Base-by-base conservation (phyloP, 129 eudicot genomes). In the Flaveria ramosissima region DNA sequence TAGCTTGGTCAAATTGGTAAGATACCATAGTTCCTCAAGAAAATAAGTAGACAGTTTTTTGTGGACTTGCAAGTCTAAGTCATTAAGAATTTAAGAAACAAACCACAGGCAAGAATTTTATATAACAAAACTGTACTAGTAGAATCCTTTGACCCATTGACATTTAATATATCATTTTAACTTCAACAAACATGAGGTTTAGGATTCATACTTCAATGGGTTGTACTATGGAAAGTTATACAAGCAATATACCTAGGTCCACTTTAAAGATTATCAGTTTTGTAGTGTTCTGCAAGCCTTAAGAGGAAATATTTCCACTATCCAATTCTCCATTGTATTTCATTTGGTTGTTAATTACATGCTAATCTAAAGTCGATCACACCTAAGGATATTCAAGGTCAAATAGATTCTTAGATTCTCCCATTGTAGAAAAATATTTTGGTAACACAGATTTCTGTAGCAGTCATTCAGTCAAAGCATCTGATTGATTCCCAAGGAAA, bases 321-420 rank as follows among this genome's bases (percentile, higher is more conserved):
- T 57, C 23, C 39, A 64, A 72, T 19, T 57, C 77, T 57, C n/a
- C 39, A 64, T 79, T 27, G 75, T 53, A 26, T 46, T 53, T 17
- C 79, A 67, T 64, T 73, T 73, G 63, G 39, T 79, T 72, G 77
- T 57, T 73, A 65, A 56, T 67, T 66, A 46, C 69, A 65, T 17
- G 41, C 12, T 65, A 72, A 59, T 24, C 26, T 47, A 15, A 71
- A 70, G 36, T 70, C 42, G 12, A 70, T 20, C 63, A 70, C 42
- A 17, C 70, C 17, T 27, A 78, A 69, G 26, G 23, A 46, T 46
- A 39, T 48, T 11, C 41, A 47, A 70, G 41, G 30, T 14, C 53
- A 60, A 71, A 27, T 13, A 10, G 26, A 43, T 46, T 9, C 27
- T 50, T 71, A 62, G 21, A 36, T 79, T 79, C 66, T 47, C 72